These are phyloP conservation scores for Voacanga thouarsii DNA, from an alignment of 257 asterid species.

Conservation along the genomic window DNA sequence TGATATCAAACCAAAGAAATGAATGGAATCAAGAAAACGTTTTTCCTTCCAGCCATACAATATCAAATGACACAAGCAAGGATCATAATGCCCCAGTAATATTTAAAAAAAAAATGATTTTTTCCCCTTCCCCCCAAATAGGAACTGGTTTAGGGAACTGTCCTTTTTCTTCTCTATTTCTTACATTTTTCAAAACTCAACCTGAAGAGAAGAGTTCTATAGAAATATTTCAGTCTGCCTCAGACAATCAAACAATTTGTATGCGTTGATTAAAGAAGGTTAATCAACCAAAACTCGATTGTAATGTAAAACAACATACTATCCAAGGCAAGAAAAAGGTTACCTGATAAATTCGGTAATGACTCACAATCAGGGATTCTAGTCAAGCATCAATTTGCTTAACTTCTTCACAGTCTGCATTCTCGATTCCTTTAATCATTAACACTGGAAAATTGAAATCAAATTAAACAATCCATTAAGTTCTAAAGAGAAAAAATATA, in stretches of 20 bases:
- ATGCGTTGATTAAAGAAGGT: neutral
- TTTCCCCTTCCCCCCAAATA: too few relatives aligned
- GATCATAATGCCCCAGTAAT: too few relatives aligned
- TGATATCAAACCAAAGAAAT: too few relatives aligned
- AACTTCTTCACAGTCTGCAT: neutral
- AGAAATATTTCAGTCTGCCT: neutral
- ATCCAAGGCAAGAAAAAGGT: neutral
- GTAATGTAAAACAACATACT: neutral
- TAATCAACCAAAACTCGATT: neutral
- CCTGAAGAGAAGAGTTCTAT: neutral
- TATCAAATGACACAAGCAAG: too few relatives aligned
- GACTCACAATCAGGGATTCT: constrained; percentile 2
- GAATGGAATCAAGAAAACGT: too few relatives aligned
- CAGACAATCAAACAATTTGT: neutral
- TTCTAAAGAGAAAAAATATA: constrained; percentile 9
- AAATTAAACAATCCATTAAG: constrained; percentile 8
- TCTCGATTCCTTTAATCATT: neutral
- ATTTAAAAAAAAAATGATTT: too few relatives aligned
- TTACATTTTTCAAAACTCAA: neutral
- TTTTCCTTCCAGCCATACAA: too few relatives aligned
- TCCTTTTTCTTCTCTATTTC: neutral
- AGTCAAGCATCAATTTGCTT: neutral
- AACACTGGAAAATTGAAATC: constrained; percentile 20
- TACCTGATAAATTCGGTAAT: constrained; percentile 1
- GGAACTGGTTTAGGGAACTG: neutral